Evolutionary conservation across 768 basidiomycete species (phyloP).

Genomic region (Hygrophorus pudorinus): DNA sequence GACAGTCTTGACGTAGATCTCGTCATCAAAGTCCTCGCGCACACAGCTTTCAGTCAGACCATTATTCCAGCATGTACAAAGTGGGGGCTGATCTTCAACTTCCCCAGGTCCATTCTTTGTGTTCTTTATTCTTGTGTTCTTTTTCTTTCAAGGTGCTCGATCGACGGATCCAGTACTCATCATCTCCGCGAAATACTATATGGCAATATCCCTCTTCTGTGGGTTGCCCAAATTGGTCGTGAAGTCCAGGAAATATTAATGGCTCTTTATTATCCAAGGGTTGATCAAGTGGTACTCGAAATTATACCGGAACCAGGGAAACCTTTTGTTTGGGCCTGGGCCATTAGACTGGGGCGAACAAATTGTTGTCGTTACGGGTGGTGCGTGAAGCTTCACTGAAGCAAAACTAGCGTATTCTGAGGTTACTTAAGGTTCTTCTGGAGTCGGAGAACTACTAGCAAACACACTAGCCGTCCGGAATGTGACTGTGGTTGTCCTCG

Average conservation of each 20-base stretch:
- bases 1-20: constrained; percentile 72
- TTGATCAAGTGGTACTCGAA: constrained; percentile 58
- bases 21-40: constrained; percentile 64
- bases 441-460: constrained; percentile 81
- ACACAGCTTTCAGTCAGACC: constrained; percentile 76
- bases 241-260: neutral
- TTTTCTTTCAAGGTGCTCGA: constrained; percentile 57
- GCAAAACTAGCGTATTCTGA: neutral
- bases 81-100: neutral
- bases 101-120: constrained; percentile 74
- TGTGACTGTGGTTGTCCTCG: constrained; percentile 78
- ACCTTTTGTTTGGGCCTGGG: constrained; percentile 46
- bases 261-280: constrained; percentile 32
- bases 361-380: constrained; percentile 86
- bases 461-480: constrained; percentile 79
- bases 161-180: constrained; percentile 43
- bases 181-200: constrained; percentile 43
- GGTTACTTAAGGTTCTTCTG: constrained; percentile 58
- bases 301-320: constrained; percentile 68
- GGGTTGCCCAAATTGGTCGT: constrained; percentile 22
- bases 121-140: constrained; percentile 70
- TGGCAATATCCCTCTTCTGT: constrained; percentile 60
- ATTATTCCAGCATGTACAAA: neutral
- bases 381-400: constrained; percentile 28
- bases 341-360: constrained; percentile 81